Percentiles rank a stretch among this genome's conserved stretches.
These are phyloP conservation scores for Persicaria maculosa DNA, from an alignment of 148 eudicot genomes.

Conservation along the genomic window DNA sequence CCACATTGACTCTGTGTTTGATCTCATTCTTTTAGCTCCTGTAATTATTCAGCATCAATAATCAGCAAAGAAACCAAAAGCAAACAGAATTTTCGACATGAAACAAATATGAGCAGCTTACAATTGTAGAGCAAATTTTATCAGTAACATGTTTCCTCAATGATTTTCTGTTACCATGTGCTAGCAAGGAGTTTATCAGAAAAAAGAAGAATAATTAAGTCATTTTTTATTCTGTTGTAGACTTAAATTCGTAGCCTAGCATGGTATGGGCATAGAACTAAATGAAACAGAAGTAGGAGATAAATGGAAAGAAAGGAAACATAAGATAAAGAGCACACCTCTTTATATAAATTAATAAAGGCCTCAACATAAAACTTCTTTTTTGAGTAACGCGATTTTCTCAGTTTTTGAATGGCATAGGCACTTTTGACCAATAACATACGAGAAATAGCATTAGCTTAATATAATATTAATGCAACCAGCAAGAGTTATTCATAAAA, in stretches of 20 bases:
- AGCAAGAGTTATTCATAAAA: not conserved
- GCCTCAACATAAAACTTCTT: slow-evolving; percentile 78
- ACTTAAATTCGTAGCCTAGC: not conserved
- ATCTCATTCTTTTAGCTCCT: slow-evolving; percentile 95
- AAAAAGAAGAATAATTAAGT: not conserved
- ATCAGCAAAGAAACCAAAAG: not conserved
- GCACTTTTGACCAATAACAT: slow-evolving; percentile 81
- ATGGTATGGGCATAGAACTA: not conserved
- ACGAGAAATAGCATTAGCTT: not conserved
- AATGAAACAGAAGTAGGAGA: not conserved
- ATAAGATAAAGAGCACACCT: slow-evolving; percentile 36
- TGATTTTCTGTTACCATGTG: slow-evolving; percentile 64
- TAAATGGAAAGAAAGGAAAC: not conserved
- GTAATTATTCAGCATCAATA: slow-evolving; percentile 15
- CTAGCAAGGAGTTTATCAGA: slow-evolving; percentile 67
- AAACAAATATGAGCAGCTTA: slow-evolving; percentile 7
- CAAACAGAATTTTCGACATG: not conserved
- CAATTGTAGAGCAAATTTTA: slow-evolving; percentile 79
- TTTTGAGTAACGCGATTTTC: slow-evolving; percentile 82
- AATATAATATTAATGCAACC: not conserved
- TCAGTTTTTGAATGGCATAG: slow-evolving; percentile 66
- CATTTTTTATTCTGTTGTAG: too few species aligned
- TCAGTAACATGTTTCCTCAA: slow-evolving; percentile 88
- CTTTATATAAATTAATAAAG: slow-evolving; percentile 60
- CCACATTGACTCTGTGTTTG: slow-evolving; percentile 77